These are phyloP conservation scores for Metschnikowia kunwiensis DNA, from an alignment of 805 yeast species.

Conservation along the genomic window DNA sequence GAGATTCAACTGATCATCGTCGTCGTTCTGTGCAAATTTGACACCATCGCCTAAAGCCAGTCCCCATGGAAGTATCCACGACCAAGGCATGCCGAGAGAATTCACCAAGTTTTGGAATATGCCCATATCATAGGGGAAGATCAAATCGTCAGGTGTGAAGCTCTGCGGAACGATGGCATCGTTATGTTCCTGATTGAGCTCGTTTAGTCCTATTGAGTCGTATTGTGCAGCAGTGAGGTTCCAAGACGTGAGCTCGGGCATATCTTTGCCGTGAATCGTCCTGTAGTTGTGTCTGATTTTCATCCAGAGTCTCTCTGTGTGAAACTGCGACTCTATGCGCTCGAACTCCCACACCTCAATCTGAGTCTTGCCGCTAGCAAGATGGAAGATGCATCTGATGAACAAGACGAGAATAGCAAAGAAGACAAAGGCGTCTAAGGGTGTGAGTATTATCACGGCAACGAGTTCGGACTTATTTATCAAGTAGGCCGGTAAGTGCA, in stretches of 20 bases:
- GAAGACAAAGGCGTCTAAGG: conserved; percentile 57
- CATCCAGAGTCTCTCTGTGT: conserved; percentile 52
- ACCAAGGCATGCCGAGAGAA: conserved; percentile 59
- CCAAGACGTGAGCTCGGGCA: conserved; percentile 51
- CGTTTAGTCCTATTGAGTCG: conserved; percentile 1
- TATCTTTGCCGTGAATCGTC: conserved; percentile 35
- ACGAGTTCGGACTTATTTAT: conserved; percentile 51
- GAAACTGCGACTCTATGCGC: conserved; percentile 65
- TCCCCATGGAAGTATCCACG: conserved; percentile 75
- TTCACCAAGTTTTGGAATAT: conserved; percentile 49
- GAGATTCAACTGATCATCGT: conserved; percentile 58
- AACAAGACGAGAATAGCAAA: conserved; percentile 58
- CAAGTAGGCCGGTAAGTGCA: conserved; percentile 55
- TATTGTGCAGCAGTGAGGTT: conserved; percentile 21
- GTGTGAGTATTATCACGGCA: conserved; percentile 51
- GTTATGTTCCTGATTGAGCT: neutral
- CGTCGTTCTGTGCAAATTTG: conserved; percentile 50
- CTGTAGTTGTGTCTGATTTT: conserved; percentile 45
- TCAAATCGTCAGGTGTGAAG: conserved; percentile 58
- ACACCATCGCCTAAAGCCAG: conserved; percentile 60
- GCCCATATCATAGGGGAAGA: conserved; percentile 84
- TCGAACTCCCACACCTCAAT: conserved; percentile 93
- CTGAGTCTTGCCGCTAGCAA: conserved; percentile 73
- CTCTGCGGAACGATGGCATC: conserved; percentile 28
- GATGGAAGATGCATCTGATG: conserved; percentile 56